These are phyloP conservation scores for Phycomyces nitens DNA, from an alignment of 192 early-diverging fungal species.

Conservation along the genomic window DNA sequence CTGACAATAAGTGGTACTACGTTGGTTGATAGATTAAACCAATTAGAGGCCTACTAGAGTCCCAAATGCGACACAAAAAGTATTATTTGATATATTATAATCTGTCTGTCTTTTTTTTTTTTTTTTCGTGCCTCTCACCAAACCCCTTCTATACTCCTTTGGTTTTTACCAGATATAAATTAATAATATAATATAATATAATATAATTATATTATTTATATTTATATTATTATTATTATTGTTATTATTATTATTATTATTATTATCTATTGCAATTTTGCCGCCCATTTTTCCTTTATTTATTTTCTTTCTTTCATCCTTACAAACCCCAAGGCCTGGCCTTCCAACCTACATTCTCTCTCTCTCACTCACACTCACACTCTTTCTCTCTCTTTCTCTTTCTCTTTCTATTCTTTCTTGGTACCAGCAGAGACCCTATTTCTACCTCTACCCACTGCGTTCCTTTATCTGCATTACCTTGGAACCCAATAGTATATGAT, in stretches of 20 bases:
- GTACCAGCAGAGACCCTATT: background rate
- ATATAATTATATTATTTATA: too few relatives aligned
- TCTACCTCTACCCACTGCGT: too few relatives aligned
- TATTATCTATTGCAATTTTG: background rate
- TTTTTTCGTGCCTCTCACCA: too few relatives aligned
- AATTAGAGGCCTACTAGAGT: background rate
- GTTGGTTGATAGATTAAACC: background rate
- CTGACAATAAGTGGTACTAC: background rate
- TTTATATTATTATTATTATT: too few relatives aligned
- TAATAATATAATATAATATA: too few relatives aligned
- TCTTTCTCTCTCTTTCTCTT: background rate
- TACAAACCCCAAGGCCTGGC: too few relatives aligned
- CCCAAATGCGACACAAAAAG: background rate
- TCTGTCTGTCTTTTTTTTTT: background rate
- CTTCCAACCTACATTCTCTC: too few relatives aligned
- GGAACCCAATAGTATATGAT: background rate
- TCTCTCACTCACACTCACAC: too few relatives aligned
- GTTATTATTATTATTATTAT: too few relatives aligned
- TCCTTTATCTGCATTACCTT: too few relatives aligned
- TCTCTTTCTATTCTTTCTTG: conserved; percentile 13
- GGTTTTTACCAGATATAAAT: too few relatives aligned
- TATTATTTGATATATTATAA: background rate
- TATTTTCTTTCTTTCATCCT: background rate
- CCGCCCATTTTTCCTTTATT: background rate
- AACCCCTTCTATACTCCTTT: too few relatives aligned